Base-by-base conservation (phyloP, 2,329 filamentous ascomycete species). In the Fusarium algeriense region DNA sequence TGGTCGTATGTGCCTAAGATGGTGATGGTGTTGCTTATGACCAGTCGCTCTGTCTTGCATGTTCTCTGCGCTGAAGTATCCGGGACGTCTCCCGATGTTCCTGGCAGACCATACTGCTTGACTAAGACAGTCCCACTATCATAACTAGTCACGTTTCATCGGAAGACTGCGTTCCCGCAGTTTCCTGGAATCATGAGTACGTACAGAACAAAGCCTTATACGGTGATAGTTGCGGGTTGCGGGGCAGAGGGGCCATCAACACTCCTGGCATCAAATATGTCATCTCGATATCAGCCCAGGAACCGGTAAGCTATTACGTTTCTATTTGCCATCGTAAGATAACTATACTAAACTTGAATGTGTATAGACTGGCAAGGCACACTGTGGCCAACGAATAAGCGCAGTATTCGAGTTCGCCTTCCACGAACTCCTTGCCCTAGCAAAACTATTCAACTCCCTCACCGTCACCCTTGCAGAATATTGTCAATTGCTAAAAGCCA, bases 1-100 rank as follows among this genome's bases (percentile, higher is more conserved):
- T 72, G 69, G 69, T 69, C 69, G 60, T 71, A 71, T 71, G 69
- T 72, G 15, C 19, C 40, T 10, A 35, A 23, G 5, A 23, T 12
- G 20, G 13, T 26, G 34, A 56, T 34, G 43, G 35, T 62, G 20
- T 30, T 34, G 14, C 5, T 30, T 62, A 67, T 67, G 30, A 12
- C 7, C 40, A 37, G 23, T 23, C 23, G 23, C 35, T 17, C 17
- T 28, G 15, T 34, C 28, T 37, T 62, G 32, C 41, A 50, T 49
- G 23, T 28, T 40, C n/a, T 12, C 30, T 30, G 10, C 14, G 32
- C n/a, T 43, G 30, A 49, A 38, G 38, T 26, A 14, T 41, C 50
- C 64, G 64, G 64, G 40, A 50, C 28, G 23, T 19, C 35, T 67
- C 64, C 64, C 64, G 64, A 49, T 45, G 38, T 56, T 57, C 64